Evolutionary conservation across 371 early-diverging fungal genomes (phyloP), one percentile per base, ranked within the genome.

Genomic region (Encephalitozoon intestinalis): DNA sequence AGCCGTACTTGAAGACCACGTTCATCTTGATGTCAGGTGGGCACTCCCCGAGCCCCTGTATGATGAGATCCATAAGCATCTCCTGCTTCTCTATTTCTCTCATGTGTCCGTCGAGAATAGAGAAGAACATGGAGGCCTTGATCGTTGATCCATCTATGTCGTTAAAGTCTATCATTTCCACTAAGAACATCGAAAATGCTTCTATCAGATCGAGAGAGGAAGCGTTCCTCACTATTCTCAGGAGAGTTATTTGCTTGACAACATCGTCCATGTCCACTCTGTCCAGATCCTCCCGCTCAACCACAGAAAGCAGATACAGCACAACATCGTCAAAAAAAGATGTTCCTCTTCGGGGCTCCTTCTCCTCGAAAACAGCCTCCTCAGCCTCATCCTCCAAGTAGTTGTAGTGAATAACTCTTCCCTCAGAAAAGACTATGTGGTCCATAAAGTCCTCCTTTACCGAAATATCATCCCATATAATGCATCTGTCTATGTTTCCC

Each of bases 141-240:
- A 76, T 76, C 18, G 77, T 69, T 18, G 63, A 54, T 25, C 39
- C 50, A 12, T 78, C 73, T 31, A 54, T 37, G 52, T 73, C 73
- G 2, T 64, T 25, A 6, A 49, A 37, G 39, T 64, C 50, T 31
- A 78, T 41, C 26, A 67, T 52, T 34, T 81, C 70, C 26, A 73
- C 65, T 8, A 81, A 30, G 39, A 81, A 81, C 23, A 70, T 53
- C 23, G 70, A 78, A 73, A 78, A 78, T n/a, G 73, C 79, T 44
- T 81, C 81, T n/a, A 78, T 63, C 7, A 70, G 26, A 37, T 81
- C 81, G 0, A 34, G 12, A 21, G 31, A 21, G 1, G 78, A 70
- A 5, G 81, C 77, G 68, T 81, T 81, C 76, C 79, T 75, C 15
- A 75, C 31, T 39, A 81, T 81, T 40, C 72, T 70, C 12, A 81